phyloP scores from a whole-genome alignment of 352 stramenopile genomes.

The Phytophthora pisi region DNA sequence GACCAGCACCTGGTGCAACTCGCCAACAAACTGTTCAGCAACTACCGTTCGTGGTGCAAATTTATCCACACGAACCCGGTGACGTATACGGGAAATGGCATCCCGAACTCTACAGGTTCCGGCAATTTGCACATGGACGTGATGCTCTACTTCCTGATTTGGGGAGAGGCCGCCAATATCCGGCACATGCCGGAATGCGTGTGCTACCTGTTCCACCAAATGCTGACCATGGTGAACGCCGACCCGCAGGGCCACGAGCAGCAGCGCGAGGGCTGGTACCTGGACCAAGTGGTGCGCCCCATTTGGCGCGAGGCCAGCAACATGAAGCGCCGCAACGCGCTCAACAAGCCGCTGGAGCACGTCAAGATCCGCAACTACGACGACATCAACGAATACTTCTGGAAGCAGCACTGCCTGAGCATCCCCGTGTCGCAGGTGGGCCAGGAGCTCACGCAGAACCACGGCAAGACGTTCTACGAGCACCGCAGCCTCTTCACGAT shows the following conservation, averaged over 20 bases:
- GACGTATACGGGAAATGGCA: conserved; percentile 54
- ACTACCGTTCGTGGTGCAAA: conserved; percentile 81
- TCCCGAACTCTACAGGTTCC: conserved; percentile 24
- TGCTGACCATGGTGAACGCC: conserved; percentile 57
- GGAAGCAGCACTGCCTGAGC: conserved; percentile 67
- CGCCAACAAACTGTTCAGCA: conserved; percentile 71
- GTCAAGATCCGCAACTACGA: conserved; percentile 85
- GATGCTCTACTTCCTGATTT: conserved; percentile 97
- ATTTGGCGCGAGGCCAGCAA: conserved; percentile 77
- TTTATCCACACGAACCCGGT: conserved; percentile 74
- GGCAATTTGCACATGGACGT: conserved; percentile 88
- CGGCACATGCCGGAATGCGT: conserved; percentile 97
- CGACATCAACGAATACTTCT: conserved; percentile 87
- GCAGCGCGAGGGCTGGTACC: conserved; percentile 62
- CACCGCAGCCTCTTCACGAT: conserved; percentile 74
- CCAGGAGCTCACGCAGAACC: conserved; percentile 53
- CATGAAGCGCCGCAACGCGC: conserved; percentile 71
- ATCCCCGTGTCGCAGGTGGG: conserved; percentile 56
- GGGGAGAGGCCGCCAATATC: conserved; percentile 96
- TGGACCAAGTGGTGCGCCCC: conserved; percentile 60
- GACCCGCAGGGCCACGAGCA: conserved; percentile 50
- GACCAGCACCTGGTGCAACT: conserved; percentile 71
- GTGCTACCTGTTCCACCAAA: conserved; percentile 97
- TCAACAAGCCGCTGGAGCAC: conserved; percentile 69
- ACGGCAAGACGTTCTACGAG: conserved; percentile 85